Conservation (phyloP, 345 rosid species). For the Gossypium ekmanianum region DNA sequence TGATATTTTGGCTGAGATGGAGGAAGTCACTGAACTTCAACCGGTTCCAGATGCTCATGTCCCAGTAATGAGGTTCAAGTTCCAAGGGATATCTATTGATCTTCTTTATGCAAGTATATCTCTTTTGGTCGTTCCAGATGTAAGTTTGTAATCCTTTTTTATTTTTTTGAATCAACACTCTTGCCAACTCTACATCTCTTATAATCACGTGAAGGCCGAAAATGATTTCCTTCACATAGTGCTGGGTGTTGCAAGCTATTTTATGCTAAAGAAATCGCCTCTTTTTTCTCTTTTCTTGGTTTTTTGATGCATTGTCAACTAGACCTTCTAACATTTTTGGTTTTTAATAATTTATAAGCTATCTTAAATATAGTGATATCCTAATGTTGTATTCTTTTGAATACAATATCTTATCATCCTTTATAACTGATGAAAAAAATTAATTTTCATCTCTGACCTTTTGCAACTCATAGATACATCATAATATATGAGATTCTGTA, state of each 20-base stretch:
- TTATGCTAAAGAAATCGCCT: neutral
- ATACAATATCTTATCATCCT: neutral
- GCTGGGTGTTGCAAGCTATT: neutral
- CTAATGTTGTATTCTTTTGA: neutral
- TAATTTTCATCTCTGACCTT: neutral
- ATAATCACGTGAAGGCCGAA: neutral
- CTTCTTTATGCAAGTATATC: conserved; percentile 92
- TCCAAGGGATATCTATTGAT: conserved; percentile 83
- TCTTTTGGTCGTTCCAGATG: conserved; percentile 75
- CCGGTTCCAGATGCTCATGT: conserved; percentile 97
- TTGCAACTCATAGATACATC: neutral
- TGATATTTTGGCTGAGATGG: conserved; percentile 63
- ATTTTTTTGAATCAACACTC: neutral
- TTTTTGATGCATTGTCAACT: neutral
- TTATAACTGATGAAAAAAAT: neutral
- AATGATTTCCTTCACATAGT: conserved; percentile 3
- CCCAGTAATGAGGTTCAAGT: conserved; percentile 94
- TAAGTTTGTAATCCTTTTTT: conserved; percentile 26
- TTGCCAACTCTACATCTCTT: neutral
- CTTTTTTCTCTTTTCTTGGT: neutral
- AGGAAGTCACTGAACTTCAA: conserved; percentile 82
- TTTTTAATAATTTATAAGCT: neutral
- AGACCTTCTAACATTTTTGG: neutral
- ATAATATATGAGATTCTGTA: neutral
- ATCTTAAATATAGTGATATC: neutral